These are phyloP conservation scores for Rhododendron ovatum DNA, from an alignment of 148 eudicot genomes.

Conservation along the genomic window DNA sequence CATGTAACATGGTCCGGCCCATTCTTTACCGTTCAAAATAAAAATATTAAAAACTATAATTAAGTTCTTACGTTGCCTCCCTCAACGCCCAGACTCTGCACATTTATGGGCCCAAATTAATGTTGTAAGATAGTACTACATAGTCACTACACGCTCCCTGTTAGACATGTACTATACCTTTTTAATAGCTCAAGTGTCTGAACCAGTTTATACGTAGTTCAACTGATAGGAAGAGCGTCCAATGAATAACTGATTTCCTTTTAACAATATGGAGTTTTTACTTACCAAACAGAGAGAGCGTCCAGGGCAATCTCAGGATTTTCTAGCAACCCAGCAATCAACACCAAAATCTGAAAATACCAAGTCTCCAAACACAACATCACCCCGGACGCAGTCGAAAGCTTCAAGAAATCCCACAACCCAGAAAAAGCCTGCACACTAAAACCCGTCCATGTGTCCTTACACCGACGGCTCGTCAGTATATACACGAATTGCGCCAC, in stretches of 20 bases:
- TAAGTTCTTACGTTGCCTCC: too few relatives aligned
- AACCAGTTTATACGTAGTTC: too few relatives aligned
- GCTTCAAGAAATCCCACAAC: constrained; percentile 49
- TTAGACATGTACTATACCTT: too few relatives aligned
- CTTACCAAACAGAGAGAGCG: constrained; percentile 55
- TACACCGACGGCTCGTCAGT: constrained; percentile 30
- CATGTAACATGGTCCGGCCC: too few relatives aligned
- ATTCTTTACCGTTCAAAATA: too few relatives aligned
- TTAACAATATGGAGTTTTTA: too few relatives aligned
- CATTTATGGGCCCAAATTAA: too few relatives aligned
- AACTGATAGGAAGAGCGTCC: not conserved
- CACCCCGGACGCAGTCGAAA: constrained; percentile 54
- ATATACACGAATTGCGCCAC: constrained; percentile 51
- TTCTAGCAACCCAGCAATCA: constrained; percentile 45
- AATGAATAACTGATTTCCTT: not conserved
- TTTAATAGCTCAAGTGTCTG: not conserved
- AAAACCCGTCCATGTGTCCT: constrained; percentile 49
- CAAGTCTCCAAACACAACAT: constrained; percentile 68
- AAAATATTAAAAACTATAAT: too few relatives aligned
- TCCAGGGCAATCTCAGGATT: constrained; percentile 52
- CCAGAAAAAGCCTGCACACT: constrained; percentile 40
- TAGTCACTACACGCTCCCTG: too few relatives aligned
- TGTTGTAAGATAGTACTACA: too few relatives aligned
- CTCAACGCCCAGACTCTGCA: too few relatives aligned
- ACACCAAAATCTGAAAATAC: constrained; percentile 51